phyloP scores from a whole-genome alignment of 176 grass and related monocot genomes.

The Avena sativa region DNA sequence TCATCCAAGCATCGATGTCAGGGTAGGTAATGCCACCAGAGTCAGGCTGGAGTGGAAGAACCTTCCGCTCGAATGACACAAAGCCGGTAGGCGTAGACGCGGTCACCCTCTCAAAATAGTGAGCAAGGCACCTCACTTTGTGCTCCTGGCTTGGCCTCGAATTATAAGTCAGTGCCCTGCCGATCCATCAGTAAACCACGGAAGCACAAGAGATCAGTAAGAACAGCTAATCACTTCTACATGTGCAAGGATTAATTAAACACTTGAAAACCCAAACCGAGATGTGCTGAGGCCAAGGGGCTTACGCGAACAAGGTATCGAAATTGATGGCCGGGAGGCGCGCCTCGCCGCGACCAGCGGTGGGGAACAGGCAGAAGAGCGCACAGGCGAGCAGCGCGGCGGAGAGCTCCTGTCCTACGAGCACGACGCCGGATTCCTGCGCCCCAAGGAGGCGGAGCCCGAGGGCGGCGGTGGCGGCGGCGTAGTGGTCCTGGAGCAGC shows the following conservation, averaged over 20 bases:
- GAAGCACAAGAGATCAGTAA: neutral
- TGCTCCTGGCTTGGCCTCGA: conserved; percentile 71
- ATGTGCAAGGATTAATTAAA: neutral
- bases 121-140: conserved; percentile 81
- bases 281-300: conserved; percentile 2
- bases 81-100: conserved; percentile 51
- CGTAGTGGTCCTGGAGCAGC: conserved; percentile 81
- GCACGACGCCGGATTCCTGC: conserved; percentile 64
- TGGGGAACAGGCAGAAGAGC: conserved; percentile 91
- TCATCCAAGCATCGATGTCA: conserved; percentile 58
- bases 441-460: conserved; percentile 68
- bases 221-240: neutral
- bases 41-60: conserved; percentile 42
- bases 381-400: conserved; percentile 83
- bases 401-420: conserved; percentile 75
- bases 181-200: conserved; percentile 13
- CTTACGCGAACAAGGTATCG: conserved; percentile 76
- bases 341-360: conserved; percentile 49
- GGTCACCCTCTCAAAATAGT: conserved; percentile 92
- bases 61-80: conserved; percentile 88
- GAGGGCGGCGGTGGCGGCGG: conserved; percentile 28
- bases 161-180: conserved; percentile 53
- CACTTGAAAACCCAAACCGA: neutral
- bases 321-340: conserved; percentile 81
- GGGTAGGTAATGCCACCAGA: conserved; percentile 48